These are phyloP conservation scores for Maudiozyma saulgeensis DNA, from an alignment of 805 yeast species.

Conservation along the genomic window DNA sequence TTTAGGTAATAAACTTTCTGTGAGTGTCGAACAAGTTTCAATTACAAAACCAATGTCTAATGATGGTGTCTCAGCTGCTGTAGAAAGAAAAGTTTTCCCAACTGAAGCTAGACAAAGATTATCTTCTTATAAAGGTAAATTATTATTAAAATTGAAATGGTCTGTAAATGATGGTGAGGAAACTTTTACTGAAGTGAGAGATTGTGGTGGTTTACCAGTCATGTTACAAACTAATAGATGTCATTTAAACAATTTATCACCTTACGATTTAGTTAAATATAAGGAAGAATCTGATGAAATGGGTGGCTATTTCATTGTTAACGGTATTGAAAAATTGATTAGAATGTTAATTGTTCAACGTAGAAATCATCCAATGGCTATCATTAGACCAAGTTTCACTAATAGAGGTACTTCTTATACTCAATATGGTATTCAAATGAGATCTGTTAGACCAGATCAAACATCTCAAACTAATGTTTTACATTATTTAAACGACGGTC, in stretches of 20 bases:
- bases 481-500: slow-evolving; percentile 92
- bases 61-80: slow-evolving; percentile 52
- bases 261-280: slow-evolving; percentile 63
- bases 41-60: slow-evolving; percentile 63
- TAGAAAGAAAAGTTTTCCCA: slow-evolving; percentile 74
- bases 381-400: slow-evolving; percentile 86
- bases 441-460: slow-evolving; percentile 93
- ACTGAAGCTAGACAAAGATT: slow-evolving; percentile 86
- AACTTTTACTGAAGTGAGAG: slow-evolving; percentile 62
- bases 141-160: slow-evolving; percentile 75
- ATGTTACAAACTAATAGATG: slow-evolving; percentile 90
- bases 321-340: slow-evolving; percentile 92
- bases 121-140: slow-evolving; percentile 68
- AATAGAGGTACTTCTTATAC: slow-evolving; percentile 91
- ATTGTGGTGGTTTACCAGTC: slow-evolving; percentile 83
- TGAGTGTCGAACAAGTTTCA: slow-evolving; percentile 85
- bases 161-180: slow-evolving; percentile 83
- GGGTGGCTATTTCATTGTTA: slow-evolving; percentile 93
- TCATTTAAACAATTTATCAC: slow-evolving; percentile 76
- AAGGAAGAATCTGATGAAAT: slow-evolving; percentile 92
- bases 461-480: slow-evolving; percentile 96
- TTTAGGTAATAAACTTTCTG: slow-evolving; percentile 74
- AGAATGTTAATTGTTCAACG: slow-evolving; percentile 98
- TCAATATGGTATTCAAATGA: slow-evolving; percentile 83
- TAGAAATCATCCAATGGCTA: slow-evolving; percentile 96